phyloP scores from a whole-genome alignment of 2,329 filamentous ascomycete species.

The Penicillium polonicum region DNA sequence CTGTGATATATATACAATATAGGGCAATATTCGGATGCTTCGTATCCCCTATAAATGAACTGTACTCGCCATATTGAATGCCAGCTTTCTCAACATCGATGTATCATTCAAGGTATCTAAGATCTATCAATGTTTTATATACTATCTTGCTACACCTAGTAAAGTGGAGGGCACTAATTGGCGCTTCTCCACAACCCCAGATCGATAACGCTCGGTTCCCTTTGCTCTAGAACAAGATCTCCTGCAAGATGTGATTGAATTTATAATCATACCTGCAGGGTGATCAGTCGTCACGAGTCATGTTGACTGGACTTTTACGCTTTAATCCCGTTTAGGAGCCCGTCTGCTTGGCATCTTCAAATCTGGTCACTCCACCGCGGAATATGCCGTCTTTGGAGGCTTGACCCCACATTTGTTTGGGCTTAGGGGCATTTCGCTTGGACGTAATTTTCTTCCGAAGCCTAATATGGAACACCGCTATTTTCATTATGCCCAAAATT shows the following conservation, averaged over 20 bases:
- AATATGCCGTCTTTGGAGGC: conserved; percentile 6
- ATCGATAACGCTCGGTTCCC: neutral
- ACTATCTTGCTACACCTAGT: neutral
- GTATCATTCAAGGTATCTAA: neutral
- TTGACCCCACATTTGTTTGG: conserved; percentile 1
- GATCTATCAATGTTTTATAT: neutral
- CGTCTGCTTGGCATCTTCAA: conserved; percentile 7
- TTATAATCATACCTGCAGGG: neutral
- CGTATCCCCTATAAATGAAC: neutral
- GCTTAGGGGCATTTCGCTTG: neutral
- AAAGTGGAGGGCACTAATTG: conserved; percentile 2
- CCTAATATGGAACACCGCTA: neutral
- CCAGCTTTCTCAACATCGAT: no score
- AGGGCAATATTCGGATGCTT: neutral
- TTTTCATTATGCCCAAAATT: neutral
- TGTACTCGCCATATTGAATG: neutral
- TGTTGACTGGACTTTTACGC: neutral
- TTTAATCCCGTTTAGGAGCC: conserved; percentile 7
- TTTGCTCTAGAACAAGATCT: conserved; percentile 3
- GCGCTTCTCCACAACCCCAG: conserved; percentile 1
- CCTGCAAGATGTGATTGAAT: neutral
- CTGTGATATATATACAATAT: neutral
- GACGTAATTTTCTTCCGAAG: neutral
- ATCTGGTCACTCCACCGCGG: conserved; percentile 10
- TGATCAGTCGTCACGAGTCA: conserved; percentile 3